A percentile compares a stretch with the other conserved stretches of the same genome.
Evolutionary conservation across 176 grass and related monocot genomes (phyloP).

Genomic region (Pontederia crassipes): DNA sequence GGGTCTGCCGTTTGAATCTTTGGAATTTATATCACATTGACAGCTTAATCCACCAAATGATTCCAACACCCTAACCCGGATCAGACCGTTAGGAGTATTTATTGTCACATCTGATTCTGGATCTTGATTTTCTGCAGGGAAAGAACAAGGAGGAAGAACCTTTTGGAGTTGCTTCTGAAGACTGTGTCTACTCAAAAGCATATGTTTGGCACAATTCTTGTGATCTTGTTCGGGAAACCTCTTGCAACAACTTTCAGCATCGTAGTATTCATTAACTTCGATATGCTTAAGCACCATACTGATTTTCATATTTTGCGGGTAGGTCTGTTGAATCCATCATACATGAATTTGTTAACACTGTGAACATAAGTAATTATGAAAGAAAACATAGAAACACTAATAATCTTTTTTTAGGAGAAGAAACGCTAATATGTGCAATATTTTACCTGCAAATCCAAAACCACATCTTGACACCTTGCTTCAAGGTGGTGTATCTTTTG

Average conservation of each 20-base stretch:
- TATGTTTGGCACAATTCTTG: conserved; percentile 6
- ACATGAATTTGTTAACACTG: conserved; percentile 9
- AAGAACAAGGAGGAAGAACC: conserved; percentile 50
- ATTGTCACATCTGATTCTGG: conserved; percentile 8
- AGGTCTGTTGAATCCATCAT: conserved; percentile 61
- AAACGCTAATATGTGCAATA: conserved; percentile 8
- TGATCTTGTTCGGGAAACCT: background rate
- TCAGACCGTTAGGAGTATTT: conserved; percentile 26
- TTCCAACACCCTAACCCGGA: conserved; percentile 65
- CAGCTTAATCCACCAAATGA: conserved; percentile 64
- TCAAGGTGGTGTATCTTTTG: conserved; percentile 73
- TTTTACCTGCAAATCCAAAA: conserved; percentile 68
- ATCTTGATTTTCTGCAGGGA: conserved; percentile 27
- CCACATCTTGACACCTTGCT: conserved; percentile 55
- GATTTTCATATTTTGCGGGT: conserved; percentile 58
- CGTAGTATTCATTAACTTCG: conserved; percentile 70
- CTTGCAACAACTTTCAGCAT: conserved; percentile 19
- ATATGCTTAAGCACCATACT: conserved; percentile 47
- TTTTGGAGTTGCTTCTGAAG: conserved; percentile 64
- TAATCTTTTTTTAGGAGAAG: background rate
- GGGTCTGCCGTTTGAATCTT: conserved; percentile 42
- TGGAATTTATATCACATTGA: conserved; percentile 46
- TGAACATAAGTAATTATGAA: conserved; percentile 6
- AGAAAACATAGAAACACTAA: conserved; percentile 25
- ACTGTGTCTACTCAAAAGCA: conserved; percentile 46